Conservation (phyloP, 73 alveolate genomes). For the Paramecium tetraurelia region DNA sequence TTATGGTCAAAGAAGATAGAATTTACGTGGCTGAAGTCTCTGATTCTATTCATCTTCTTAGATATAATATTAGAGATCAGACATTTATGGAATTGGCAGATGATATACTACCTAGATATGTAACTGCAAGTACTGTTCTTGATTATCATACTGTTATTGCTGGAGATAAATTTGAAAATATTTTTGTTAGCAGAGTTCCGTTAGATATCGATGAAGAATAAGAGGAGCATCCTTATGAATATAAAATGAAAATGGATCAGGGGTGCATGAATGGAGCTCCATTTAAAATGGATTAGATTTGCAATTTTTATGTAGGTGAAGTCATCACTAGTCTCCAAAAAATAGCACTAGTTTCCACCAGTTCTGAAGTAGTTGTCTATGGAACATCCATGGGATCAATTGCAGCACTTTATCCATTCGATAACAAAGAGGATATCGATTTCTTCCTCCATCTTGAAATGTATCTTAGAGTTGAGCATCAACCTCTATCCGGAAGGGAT, state of each 20-base stretch:
- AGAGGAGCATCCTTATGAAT: constrained; percentile 94
- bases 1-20: constrained; percentile 87
- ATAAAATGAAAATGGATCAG: constrained; percentile 92
- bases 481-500: constrained; percentile 98
- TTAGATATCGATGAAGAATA: constrained; percentile 93
- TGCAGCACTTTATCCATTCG: constrained; percentile 93
- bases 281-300: constrained; percentile 90
- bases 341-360: constrained; percentile 76
- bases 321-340: constrained; percentile 86
- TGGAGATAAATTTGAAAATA: constrained; percentile 96
- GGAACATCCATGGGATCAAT: constrained; percentile 95
- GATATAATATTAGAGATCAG: constrained; percentile 85
- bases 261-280: constrained; percentile 98
- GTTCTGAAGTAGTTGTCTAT: constrained; percentile 86
- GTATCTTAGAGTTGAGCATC: constrained; percentile 96
- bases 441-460: constrained; percentile 99
- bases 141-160: constrained; percentile 97
- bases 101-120: constrained; percentile 96
- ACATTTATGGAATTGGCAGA: constrained; percentile 93
- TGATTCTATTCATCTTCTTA: constrained; percentile 90
- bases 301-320: constrained; percentile 95
- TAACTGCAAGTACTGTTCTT: constrained; percentile 81
- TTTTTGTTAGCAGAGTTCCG: constrained; percentile 94
- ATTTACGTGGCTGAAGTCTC: constrained; percentile 88
- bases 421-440: constrained; percentile 94